A percentile compares a stretch with the other conserved stretches of the same genome.
These are phyloP conservation scores for Hypholoma sublateritium DNA, from an alignment of 768 basidiomycete species.

Conservation along the genomic window DNA sequence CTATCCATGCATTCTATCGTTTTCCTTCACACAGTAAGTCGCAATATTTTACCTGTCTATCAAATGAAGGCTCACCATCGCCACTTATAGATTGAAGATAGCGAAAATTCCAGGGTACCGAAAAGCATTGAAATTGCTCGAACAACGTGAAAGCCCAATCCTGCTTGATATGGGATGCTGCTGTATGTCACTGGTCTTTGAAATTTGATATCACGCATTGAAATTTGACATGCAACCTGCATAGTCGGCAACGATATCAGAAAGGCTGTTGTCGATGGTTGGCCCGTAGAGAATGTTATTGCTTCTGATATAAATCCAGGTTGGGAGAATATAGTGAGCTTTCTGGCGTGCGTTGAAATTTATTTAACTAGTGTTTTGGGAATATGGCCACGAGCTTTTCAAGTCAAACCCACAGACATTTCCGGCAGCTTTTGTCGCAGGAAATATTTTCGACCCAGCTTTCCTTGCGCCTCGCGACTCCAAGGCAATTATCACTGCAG, in stretches of 20 bases:
- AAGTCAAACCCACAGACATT: constrained; percentile 46
- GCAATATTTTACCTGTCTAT: not conserved
- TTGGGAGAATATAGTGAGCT: constrained; percentile 3
- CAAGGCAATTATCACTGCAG: constrained; percentile 11
- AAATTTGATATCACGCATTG: not conserved
- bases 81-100: constrained; percentile 26
- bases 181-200: constrained; percentile 24
- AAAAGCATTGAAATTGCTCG: constrained; percentile 24
- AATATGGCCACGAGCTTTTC: constrained; percentile 61
- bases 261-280: constrained; percentile 39
- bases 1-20: constrained; percentile 38
- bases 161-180: constrained; percentile 42
- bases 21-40: constrained; percentile 23
- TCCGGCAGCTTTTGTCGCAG: constrained; percentile 52
- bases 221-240: not conserved
- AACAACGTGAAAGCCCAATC: constrained; percentile 26
- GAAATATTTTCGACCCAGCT: constrained; percentile 48
- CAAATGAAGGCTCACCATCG: not conserved
- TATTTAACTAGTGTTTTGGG: constrained; percentile 49
- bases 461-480: constrained; percentile 33
- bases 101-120: constrained; percentile 31
- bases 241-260: constrained; percentile 41
- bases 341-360: not conserved
- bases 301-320: constrained; percentile 37
- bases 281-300: constrained; percentile 34